Evolutionary conservation across 2,329 filamentous ascomycete species (phyloP).

Genomic region (Microascus cirrosus): DNA sequence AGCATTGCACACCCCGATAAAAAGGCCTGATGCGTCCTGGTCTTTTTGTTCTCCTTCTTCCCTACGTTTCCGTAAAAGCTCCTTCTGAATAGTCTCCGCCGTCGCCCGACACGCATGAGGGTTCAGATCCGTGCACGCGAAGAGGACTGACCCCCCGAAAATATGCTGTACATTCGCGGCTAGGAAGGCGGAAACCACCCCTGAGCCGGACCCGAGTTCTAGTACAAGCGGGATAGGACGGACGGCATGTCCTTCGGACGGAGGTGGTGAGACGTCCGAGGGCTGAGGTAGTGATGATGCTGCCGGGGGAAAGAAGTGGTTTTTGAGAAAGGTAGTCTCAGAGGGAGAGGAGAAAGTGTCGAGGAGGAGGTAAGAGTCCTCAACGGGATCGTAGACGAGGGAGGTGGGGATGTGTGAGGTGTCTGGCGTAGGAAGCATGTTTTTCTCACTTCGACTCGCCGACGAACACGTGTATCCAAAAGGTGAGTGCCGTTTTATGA

Average conservation of each 20-base stretch:
- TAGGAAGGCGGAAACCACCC: constrained; percentile 84
- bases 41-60: constrained; percentile 7
- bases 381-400: constrained; percentile 86
- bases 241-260: constrained; percentile 3
- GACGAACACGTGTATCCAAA: neutral
- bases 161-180: constrained; percentile 48
- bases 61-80: constrained; percentile 23
- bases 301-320: constrained; percentile 37
- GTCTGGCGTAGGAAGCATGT: constrained; percentile 89
- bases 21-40: constrained; percentile 28
- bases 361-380: constrained; percentile 89
- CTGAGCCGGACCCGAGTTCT: constrained; percentile 85
- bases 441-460: neutral
- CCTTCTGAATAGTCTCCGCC: constrained; percentile 45
- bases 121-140: constrained; percentile 77
- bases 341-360: constrained; percentile 70
- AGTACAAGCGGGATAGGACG: constrained; percentile 52
- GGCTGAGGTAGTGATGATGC: neutral
- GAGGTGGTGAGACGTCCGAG: constrained; percentile 3
- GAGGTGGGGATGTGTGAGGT: constrained; percentile 86
- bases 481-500: neutral
- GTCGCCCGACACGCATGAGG: constrained; percentile 72
- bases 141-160: constrained; percentile 36
- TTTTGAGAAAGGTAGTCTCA: constrained; percentile 58
- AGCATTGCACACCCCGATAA: constrained; percentile 55